Percentiles rank a stretch among this genome's conserved stretches.
Conservation (phyloP, 2,329 filamentous ascomycete species). For the Ceratocystis papillata region DNA sequence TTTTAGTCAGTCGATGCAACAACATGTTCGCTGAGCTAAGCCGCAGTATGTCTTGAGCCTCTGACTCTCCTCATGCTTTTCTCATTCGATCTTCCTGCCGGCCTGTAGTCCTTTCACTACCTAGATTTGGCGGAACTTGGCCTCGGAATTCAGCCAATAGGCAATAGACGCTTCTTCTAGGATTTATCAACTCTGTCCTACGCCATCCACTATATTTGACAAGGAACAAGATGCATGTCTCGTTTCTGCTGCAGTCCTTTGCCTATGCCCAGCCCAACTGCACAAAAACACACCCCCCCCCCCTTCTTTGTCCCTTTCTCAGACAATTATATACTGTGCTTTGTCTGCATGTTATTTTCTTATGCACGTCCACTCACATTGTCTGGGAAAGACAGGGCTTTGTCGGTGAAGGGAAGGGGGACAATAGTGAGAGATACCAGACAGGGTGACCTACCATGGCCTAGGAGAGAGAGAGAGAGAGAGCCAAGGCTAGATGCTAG, state of each 20-base stretch:
- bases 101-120: not conserved
- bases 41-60: too few species aligned
- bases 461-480: not conserved
- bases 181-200: not conserved
- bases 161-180: not conserved
- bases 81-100: not conserved
- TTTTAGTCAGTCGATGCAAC: too few species aligned
- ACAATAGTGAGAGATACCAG: not conserved
- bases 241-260: not conserved
- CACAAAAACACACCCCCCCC: not conserved
- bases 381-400: not conserved
- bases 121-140: not conserved
- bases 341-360: not conserved
- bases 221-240: constrained; percentile 5
- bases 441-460: too few species aligned
- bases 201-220: not conserved
- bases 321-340: not conserved
- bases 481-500: too few species aligned
- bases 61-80: not conserved
- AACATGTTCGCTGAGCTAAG: too few species aligned
- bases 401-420: not conserved
- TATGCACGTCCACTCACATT: not conserved
- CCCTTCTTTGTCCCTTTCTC: not conserved
- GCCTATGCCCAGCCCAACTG: not conserved
- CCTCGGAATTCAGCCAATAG: not conserved